These are phyloP conservation scores for Mariannaea sp. DNA, from an alignment of 2,329 filamentous ascomycete genomes.

Conservation along the genomic window DNA sequence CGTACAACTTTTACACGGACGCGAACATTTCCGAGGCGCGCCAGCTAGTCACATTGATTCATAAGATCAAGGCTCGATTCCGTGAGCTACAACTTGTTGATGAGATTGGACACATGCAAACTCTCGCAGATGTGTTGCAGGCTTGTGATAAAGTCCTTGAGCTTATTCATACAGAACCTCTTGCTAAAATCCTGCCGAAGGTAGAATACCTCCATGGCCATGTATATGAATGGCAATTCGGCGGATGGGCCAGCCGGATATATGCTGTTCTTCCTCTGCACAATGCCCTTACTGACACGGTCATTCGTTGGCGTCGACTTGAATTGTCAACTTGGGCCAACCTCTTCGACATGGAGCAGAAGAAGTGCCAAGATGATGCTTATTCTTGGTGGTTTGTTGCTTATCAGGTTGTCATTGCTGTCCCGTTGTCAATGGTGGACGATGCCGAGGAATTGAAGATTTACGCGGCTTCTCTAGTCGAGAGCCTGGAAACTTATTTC, in stretches of 20 bases:
- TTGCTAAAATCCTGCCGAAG: conserved; percentile 84
- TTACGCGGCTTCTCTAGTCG: conserved; percentile 73
- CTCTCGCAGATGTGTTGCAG: conserved; percentile 74
- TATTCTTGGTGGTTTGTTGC: conserved; percentile 96
- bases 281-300: conserved; percentile 76
- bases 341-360: conserved; percentile 81
- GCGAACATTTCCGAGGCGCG: conserved; percentile 76
- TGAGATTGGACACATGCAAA: conserved; percentile 75
- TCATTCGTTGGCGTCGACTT: conserved; percentile 87
- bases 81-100: conserved; percentile 68
- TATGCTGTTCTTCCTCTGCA: conserved; percentile 74
- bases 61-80: conserved; percentile 74
- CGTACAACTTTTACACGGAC: conserved; percentile 90
- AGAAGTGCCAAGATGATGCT: conserved; percentile 76
- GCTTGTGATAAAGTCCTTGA: conserved; percentile 77
- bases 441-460: conserved; percentile 61
- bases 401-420: conserved; percentile 84
- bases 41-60: conserved; percentile 71
- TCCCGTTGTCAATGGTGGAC: conserved; percentile 69
- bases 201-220: conserved; percentile 85
- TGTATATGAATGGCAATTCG: conserved; percentile 91
- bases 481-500: conserved; percentile 80
- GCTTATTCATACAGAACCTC: conserved; percentile 77
- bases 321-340: conserved; percentile 92
- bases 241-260: conserved; percentile 80